phyloP scores from a whole-genome alignment of 2,329 filamentous ascomycete species.

The Paecilomyces formosus region DNA sequence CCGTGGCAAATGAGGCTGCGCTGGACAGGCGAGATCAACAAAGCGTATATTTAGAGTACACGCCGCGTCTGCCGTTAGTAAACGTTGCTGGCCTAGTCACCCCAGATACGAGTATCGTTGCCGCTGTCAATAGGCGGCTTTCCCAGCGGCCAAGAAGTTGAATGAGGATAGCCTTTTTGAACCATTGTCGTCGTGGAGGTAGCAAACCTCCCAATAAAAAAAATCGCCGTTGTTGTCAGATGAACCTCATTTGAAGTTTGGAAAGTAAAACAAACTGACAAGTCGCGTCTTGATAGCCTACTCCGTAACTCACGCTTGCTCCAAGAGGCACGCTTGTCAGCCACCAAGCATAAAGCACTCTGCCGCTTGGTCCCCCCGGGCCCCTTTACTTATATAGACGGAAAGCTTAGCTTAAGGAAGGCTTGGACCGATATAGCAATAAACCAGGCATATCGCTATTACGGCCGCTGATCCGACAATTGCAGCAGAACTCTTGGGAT shows the following conservation, averaged over 20 bases:
- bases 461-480: not conserved
- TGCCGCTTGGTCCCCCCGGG: not conserved
- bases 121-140: not conserved
- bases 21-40: not conserved
- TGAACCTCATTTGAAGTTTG: not conserved
- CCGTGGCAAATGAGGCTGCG: not conserved
- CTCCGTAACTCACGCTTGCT: not conserved
- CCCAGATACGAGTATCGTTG: not conserved
- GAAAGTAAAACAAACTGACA: not conserved
- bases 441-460: not conserved
- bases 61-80: not conserved
- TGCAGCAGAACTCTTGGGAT: not conserved
- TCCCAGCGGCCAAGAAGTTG: not conserved
- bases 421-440: not conserved
- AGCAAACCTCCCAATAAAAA: not conserved
- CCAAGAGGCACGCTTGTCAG: not conserved
- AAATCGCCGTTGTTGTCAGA: not conserved
- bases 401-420: not conserved
- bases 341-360: not conserved
- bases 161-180: not conserved
- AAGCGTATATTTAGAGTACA: not conserved
- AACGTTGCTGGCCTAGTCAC: not conserved
- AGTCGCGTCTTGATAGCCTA: not conserved
- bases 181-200: not conserved
- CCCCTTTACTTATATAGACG: not conserved